Conservation (phyloP, 2,329 filamentous ascomycete genomes). For the Phialophora verrucosa region DNA sequence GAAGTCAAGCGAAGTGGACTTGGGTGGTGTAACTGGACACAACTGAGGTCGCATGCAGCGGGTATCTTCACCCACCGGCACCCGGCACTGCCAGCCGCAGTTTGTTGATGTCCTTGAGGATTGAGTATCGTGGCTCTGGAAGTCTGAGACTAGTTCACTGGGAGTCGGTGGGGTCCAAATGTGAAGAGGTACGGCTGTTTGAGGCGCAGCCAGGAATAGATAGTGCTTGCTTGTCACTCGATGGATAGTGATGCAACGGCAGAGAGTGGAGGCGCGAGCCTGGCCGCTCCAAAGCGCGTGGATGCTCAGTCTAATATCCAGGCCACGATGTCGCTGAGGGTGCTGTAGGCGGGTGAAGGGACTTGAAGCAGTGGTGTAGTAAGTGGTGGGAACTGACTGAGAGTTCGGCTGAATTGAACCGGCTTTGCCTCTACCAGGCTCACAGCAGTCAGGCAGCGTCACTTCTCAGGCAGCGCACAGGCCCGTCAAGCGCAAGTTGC, state of each 20-base stretch:
- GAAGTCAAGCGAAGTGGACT: constrained; percentile 24
- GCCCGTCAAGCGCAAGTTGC: constrained; percentile 6
- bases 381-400: neutral
- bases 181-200: constrained; percentile 19
- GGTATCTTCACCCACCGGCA: constrained; percentile 20
- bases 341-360: neutral
- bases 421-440: neutral
- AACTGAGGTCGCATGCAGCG: constrained; percentile 25
- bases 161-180: constrained; percentile 34
- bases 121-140: neutral
- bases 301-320: neutral
- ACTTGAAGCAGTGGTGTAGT: neutral
- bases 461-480: constrained; percentile 7
- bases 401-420: neutral
- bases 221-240: constrained; percentile 19
- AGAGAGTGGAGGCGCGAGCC: neutral
- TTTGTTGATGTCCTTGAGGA: constrained; percentile 9
- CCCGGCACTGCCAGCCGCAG: constrained; percentile 13
- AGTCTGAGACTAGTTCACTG: constrained; percentile 32
- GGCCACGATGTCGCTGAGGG: neutral
- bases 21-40: constrained; percentile 31
- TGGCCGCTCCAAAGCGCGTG: neutral
- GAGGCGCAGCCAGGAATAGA: constrained; percentile 36
- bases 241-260: constrained; percentile 16
- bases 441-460: neutral